Evolutionary conservation across 495 filamentous ascomycete species (phyloP), one percentile per base, ranked within the genome.

Genomic region (Penicillium antarcticum): DNA sequence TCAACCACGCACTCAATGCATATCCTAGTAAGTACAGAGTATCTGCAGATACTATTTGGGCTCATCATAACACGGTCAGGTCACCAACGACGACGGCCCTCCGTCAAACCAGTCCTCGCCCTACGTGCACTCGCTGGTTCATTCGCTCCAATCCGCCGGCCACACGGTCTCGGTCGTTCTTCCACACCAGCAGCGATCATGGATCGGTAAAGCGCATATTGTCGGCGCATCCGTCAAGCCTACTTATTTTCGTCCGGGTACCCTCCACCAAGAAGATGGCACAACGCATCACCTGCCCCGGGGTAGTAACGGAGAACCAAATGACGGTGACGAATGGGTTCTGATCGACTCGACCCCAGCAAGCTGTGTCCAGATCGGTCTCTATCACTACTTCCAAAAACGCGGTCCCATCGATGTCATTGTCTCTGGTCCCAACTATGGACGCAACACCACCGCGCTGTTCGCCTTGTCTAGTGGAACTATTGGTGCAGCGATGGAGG

Each of bases 131-230:
- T 85, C 87, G 31, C 84, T 96, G 60, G 83, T 97, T 12, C 74
- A 81, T 32, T 79, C 84, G 18, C 85, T 98, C 33, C 88, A 94
- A 69, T 60, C 71, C 26, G 81, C 82, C 14, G 89, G 92, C 9
- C 92, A 95, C 67, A 79, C 76, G 33, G 90, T 97, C 51, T 92
- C 88, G 2, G 92, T 97, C 36, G 82, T 94, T 51, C 81, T 98
- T 3, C 94, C 94, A 0, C 86, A 96, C 68, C 84, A 84, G 9
- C 94, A 98, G 70, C 86, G 92, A 41, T 95, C 89, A 45, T 98
- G 94, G 94, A 97, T 98, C 58, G 91, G 91, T 48, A 98, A 98
- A 74, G 94, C 94, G 17, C 92, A 97, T 65, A 84, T 97, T 37
- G 86, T 96, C 53, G 90, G 90, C 47, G 84, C 89, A 58, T 85